Evolutionary conservation across 1,284 basidiomycete genomes (phyloP).

Genomic region (Earliella scabrosa): DNA sequence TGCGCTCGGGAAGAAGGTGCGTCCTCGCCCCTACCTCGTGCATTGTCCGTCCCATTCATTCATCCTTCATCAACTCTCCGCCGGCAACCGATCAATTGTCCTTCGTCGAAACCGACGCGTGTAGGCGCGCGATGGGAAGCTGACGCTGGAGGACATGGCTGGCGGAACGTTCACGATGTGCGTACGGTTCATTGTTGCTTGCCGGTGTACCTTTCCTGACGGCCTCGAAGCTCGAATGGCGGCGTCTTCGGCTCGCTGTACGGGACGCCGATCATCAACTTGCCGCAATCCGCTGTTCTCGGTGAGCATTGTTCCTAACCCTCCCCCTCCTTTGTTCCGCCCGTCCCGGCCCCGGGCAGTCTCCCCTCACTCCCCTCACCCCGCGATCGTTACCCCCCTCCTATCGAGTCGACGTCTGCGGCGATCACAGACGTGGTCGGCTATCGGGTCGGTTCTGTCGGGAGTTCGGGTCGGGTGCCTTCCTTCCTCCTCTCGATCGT

Average conservation of each 20-base stretch:
- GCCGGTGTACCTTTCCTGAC: not conserved
- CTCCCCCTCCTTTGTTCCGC: not conserved
- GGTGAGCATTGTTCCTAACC: constrained; percentile 51
- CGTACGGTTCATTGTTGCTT: constrained; percentile 32
- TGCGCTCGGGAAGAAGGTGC: constrained; percentile 87
- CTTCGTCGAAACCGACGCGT: not conserved
- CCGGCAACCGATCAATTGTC: too few relatives aligned
- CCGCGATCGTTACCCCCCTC: constrained; percentile 7
- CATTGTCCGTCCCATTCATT: too few relatives aligned
- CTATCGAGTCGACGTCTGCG: not conserved
- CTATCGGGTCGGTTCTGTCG: not conserved
- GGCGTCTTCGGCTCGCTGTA: constrained; percentile 98
- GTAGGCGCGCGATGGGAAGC: constrained; percentile 91
- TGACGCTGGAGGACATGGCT: constrained; percentile 95
- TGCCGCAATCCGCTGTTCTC: constrained; percentile 94
- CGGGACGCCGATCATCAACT: constrained; percentile 97
- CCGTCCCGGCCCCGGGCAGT: not conserved
- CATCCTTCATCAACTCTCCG: too few relatives aligned
- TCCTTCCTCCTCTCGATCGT: constrained; percentile 4
- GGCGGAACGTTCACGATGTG: constrained; percentile 98
- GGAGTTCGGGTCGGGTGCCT: too few relatives aligned
- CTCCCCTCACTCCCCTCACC: not conserved
- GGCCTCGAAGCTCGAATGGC: constrained; percentile 82
- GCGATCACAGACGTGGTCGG: too few relatives aligned
- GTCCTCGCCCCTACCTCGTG: constrained; percentile 5